A percentile compares a stretch with the other conserved stretches of the same genome.
These are phyloP conservation scores for Balansia obtecta DNA, from an alignment of 2,329 filamentous ascomycete species.

Conservation along the genomic window DNA sequence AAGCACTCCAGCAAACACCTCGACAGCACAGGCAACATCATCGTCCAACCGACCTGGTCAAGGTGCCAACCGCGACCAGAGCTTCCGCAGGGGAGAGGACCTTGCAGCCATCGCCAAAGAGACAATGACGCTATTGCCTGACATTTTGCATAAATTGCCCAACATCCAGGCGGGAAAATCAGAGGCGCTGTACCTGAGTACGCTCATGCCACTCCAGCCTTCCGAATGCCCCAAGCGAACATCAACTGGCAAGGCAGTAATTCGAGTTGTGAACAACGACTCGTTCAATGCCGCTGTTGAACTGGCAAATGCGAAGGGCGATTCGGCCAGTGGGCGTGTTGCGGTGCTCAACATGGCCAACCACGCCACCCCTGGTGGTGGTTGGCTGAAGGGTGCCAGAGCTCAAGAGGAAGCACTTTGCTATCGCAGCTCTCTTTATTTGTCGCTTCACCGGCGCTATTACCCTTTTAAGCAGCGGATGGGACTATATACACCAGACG, in stretches of 20 bases:
- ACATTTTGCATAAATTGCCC: constrained; percentile 31
- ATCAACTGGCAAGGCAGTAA: constrained; percentile 15
- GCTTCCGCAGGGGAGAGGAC: constrained; percentile 8
- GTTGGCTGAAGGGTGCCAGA: constrained; percentile 46
- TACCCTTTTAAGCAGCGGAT: constrained; percentile 41
- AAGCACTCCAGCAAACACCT: constrained; percentile 1
- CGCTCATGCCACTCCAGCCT: constrained; percentile 25
- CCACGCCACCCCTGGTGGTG: constrained; percentile 43
- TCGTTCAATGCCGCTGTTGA: constrained; percentile 42
- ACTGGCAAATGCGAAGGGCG: constrained; percentile 17
- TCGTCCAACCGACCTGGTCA: background rate
- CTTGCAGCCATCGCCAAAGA: constrained; percentile 33
- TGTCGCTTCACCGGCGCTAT: constrained; percentile 31
- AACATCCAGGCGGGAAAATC: constrained; percentile 24
- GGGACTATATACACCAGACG: constrained; percentile 46
- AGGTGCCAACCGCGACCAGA: background rate
- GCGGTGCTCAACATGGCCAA: constrained; percentile 57
- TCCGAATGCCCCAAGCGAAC: constrained; percentile 29
- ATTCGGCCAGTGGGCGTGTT: constrained; percentile 24
- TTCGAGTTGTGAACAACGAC: constrained; percentile 44
- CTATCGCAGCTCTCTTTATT: constrained; percentile 44
- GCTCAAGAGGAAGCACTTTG: constrained; percentile 61
- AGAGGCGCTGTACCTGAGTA: constrained; percentile 23
- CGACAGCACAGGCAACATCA: constrained; percentile 7
- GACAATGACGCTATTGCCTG: constrained; percentile 33